Base-by-base conservation (phyloP, 192 early-diverging fungal species). In the Backusella tuberculispora region DNA sequence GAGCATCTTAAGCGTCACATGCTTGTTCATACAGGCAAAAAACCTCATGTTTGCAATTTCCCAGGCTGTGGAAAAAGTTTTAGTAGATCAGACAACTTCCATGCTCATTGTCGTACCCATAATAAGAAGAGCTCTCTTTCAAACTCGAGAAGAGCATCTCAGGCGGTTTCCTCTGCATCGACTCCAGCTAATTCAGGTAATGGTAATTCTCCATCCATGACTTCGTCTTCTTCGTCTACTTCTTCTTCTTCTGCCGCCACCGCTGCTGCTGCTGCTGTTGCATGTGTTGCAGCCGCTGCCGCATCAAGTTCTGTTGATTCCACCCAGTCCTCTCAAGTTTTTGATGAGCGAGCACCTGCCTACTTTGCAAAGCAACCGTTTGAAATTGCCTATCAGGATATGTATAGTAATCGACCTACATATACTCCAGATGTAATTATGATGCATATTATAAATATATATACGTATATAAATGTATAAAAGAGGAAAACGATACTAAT, bases 1-100 rank as follows among this genome's bases (percentile, higher is more conserved):
- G 92, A 94, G 75, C 94, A 95, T 72, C 82, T 95, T 29, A 93
- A 91, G 66, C 89, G 93, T 47, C 94, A 94, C 75, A 87, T 91
- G 85, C 84, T 93, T 67, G 90, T 90, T 2, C 93, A 94, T 76
- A 90, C 93, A 46, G 92, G 92, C 48, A 91, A 92, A 72, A 83
- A 89, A 56, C 91, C 92, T 53, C 89, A 91, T 81, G 79, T 83
- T 48, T 93, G 92, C 79, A 82, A 84, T 48, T 86, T 85, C 78
- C 83, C 88, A 44, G 90, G 89, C 66, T 95, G 94, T 76, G 91
- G 90, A 76, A 94, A 94, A 81, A 86, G 83, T 7, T 95, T 95
- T 75, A 92, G 90, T 70, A 88, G 92, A 71, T 92, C 91, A 26
- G 91, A 92, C 50, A 92, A 92, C 74, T 91, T 93, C 73, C 87